Evolutionary conservation across 768 basidiomycete genomes (phyloP).

Genomic region (Mycena haematopus): DNA sequence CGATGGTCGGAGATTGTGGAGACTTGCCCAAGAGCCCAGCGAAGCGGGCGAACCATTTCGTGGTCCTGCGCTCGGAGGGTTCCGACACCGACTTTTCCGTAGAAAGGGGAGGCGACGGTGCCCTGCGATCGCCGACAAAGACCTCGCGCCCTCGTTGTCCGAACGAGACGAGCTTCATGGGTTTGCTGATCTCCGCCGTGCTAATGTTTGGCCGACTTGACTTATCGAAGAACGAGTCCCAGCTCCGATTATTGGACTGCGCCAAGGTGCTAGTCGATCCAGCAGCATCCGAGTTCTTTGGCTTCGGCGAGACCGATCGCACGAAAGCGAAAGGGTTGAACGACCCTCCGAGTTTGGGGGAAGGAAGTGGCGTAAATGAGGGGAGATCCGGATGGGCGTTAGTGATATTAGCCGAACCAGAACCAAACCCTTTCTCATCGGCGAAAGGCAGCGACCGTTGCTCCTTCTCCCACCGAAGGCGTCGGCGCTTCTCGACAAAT

Average conservation of each 20-base stretch:
- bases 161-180: constrained; percentile 27
- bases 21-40: constrained; percentile 35
- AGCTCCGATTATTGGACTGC: constrained; percentile 28
- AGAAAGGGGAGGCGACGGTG: constrained; percentile 1
- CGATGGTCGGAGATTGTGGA: constrained; percentile 15
- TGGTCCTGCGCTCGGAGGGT: constrained; percentile 32
- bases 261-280: constrained; percentile 10
- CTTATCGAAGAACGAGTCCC: constrained; percentile 27
- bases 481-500: constrained; percentile 53
- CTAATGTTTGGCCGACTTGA: constrained; percentile 20
- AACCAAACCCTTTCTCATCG: constrained; percentile 50
- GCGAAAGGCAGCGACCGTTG: constrained; percentile 44
- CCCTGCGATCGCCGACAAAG: constrained; percentile 23
- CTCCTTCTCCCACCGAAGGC: constrained; percentile 56
- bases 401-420: constrained; percentile 23
- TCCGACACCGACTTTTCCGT: constrained; percentile 27
- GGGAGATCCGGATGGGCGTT: constrained; percentile 15
- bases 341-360: constrained; percentile 14
- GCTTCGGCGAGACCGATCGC: constrained; percentile 18
- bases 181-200: constrained; percentile 29
- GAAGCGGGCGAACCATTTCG: constrained; percentile 39
- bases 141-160: constrained; percentile 25
- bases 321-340: constrained; percentile 27
- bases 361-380: constrained; percentile 23
- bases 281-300: constrained; percentile 1